These are phyloP conservation scores for Geosmithia morbida DNA, from an alignment of 2,329 filamentous ascomycete species.

Conservation along the genomic window DNA sequence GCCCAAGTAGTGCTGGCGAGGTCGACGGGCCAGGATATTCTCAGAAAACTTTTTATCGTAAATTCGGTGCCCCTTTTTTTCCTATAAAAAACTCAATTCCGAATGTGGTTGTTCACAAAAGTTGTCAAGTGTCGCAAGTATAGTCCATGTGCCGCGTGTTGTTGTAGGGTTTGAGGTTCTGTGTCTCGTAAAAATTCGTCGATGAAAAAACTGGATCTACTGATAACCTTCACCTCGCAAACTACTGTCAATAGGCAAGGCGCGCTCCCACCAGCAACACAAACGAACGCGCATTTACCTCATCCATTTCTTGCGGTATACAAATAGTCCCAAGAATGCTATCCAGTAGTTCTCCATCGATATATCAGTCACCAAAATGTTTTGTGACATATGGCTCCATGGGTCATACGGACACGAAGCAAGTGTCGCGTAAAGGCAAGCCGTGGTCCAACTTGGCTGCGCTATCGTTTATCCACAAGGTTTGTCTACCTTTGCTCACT, in stretches of 20 bases:
- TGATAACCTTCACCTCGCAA: not conserved
- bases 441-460: conserved; percentile 58
- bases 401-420: conserved; percentile 54
- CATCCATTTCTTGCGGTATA: too few species aligned
- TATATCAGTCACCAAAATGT: conserved; percentile 51
- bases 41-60: too few species aligned
- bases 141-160: not conserved
- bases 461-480: conserved; percentile 56
- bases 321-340: conserved; percentile 21
- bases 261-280: not conserved
- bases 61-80: not conserved
- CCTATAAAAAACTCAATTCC: not conserved
- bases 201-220: not conserved
- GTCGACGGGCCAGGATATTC: too few species aligned
- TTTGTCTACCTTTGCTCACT: conserved; percentile 12
- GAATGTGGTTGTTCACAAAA: not conserved
- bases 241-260: not conserved
- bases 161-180: not conserved
- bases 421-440: conserved; percentile 56
- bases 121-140: not conserved
- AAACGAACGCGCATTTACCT: not conserved
- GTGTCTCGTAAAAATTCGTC: not conserved
- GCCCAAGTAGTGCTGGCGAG: too few species aligned
- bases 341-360: conserved; percentile 24
- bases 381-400: conserved; percentile 58